Evolutionary conservation across 345 rosid species (phyloP).

Genomic region (Sonneratia caseolaris): DNA sequence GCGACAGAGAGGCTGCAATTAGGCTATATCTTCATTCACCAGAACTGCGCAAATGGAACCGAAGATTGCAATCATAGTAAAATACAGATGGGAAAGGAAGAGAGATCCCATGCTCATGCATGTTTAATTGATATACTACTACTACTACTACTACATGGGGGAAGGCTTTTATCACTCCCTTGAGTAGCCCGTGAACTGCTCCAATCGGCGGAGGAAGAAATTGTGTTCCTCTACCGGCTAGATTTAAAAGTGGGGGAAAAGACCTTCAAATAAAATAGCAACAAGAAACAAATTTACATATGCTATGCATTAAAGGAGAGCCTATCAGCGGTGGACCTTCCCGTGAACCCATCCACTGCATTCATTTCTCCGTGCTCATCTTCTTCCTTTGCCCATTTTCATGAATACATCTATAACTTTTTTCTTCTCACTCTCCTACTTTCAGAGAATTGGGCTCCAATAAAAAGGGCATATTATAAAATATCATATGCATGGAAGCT

Average conservation of each 20-base stretch:
- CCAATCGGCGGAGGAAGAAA: constrained; percentile 8
- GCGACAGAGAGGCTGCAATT: too few relatives aligned
- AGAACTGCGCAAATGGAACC: too few relatives aligned
- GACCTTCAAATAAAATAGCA: background rate
- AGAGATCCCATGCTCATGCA: background rate
- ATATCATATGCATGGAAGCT: constrained; percentile 41
- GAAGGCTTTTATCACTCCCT: background rate
- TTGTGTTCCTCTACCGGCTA: background rate
- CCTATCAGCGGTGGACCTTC: constrained; percentile 9
- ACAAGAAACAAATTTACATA: background rate
- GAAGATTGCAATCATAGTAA: too few relatives aligned
- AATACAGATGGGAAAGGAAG: too few relatives aligned
- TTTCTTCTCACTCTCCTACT: background rate
- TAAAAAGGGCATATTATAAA: background rate
- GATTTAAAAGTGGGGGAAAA: too few relatives aligned
- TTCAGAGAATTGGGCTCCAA: background rate
- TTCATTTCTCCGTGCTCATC: background rate
- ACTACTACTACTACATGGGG: too few relatives aligned
- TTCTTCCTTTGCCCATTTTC: background rate
- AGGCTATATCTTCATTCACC: too few relatives aligned
- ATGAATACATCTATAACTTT: background rate
- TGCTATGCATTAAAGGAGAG: background rate
- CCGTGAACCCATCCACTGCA: constrained; percentile 9
- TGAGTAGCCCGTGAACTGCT: constrained; percentile 10
- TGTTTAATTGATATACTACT: too few relatives aligned